Conservation (phyloP, 345 rosid species). For the Hirschfeldia incana region DNA sequence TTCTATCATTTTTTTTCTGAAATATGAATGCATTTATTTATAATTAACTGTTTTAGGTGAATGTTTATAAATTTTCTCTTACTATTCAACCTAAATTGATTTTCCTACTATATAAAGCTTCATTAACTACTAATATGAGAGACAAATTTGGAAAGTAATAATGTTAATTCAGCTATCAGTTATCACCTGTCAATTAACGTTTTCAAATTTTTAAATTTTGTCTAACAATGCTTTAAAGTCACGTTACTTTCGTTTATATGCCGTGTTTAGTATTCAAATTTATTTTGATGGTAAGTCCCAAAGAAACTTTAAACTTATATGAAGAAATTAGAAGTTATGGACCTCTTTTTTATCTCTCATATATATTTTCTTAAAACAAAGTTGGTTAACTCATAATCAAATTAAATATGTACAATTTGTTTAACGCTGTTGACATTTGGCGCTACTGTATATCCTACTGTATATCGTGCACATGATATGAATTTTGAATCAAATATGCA, state of each 20-base stretch:
- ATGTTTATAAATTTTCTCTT: neutral
- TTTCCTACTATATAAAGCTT: neutral
- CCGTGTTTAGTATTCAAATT: neutral
- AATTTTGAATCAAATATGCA: neutral
- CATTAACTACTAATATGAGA: neutral
- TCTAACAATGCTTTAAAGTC: neutral
- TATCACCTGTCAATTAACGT: neutral
- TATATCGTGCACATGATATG: neutral
- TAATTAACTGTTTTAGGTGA: conserved; percentile 18
- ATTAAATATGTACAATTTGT: neutral
- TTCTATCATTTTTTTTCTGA: neutral
- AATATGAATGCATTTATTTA: conserved; percentile 24
- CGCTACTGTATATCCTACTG: neutral
- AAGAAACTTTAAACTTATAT: neutral
- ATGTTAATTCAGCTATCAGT: neutral
- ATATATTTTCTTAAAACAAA: neutral
- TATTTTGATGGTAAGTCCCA: neutral
- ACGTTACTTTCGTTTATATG: neutral
- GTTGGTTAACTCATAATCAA: neutral
- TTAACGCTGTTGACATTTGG: neutral
- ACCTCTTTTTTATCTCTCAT: neutral
- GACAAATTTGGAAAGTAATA: neutral
- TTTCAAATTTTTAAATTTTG: neutral
- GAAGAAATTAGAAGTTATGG: neutral
- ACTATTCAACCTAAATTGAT: neutral